Evolutionary conservation across 495 filamentous ascomycete genomes (phyloP).

Genomic region (Alectoria sarmentosa): DNA sequence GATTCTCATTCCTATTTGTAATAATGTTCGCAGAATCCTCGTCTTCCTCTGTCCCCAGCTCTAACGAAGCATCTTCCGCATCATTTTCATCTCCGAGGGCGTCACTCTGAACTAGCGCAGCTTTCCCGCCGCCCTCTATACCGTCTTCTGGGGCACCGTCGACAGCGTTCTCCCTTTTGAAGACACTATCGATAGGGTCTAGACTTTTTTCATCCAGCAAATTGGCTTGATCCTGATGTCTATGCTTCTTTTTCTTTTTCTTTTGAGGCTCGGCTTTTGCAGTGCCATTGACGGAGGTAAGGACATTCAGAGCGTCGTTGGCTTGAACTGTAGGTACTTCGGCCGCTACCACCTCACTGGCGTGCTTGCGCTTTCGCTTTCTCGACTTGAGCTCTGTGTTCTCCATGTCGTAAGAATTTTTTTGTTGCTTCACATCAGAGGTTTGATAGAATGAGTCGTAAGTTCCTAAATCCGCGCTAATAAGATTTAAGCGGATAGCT

Average conservation of each 20-base stretch:
- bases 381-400: conserved; percentile 52
- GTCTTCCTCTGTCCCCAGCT: background rate
- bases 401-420: conserved; percentile 32
- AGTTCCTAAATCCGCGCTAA: background rate
- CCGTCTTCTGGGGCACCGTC: background rate
- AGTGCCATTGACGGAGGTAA: conserved; percentile 8
- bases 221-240: background rate
- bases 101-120: conserved; percentile 17
- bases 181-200: background rate
- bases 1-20: background rate
- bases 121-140: conserved; percentile 2
- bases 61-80: background rate
- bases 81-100: background rate
- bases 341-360: background rate
- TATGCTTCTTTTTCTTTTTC: conserved; percentile 11
- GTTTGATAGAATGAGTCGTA: too few relatives aligned
- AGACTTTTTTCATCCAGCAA: background rate
- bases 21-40: background rate
- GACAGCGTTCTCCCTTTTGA: background rate
- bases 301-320: conserved; percentile 1
- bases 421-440: background rate
- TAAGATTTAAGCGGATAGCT: conserved; percentile 12
- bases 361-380: conserved; percentile 61
- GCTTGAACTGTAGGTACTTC: background rate
- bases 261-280: conserved; percentile 1